Evolutionary conservation across 106 monocot species (phyloP).

Genomic region (Dioscorea alata): DNA sequence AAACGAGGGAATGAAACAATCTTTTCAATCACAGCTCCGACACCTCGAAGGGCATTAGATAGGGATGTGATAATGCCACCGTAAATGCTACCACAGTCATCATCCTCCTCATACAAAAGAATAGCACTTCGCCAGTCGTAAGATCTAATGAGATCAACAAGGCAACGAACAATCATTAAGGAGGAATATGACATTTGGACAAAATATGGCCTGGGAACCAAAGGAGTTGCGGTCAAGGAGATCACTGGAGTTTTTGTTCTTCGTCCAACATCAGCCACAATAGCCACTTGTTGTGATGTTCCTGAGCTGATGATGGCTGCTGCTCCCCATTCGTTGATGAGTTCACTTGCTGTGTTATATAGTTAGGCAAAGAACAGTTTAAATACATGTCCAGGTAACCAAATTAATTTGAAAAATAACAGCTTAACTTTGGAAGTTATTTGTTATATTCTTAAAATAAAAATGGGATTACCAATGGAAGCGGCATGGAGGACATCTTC

Average conservation of each 20-base stretch:
- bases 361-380: background rate
- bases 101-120: too few relatives aligned
- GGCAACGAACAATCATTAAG: background rate
- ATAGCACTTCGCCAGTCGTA: background rate
- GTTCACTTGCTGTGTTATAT: background rate
- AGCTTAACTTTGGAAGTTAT: background rate
- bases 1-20: background rate
- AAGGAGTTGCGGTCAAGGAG: background rate
- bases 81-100: too few relatives aligned
- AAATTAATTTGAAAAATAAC: background rate
- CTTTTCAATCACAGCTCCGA: background rate
- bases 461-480: background rate
- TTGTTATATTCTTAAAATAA: too few relatives aligned
- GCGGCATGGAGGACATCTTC: background rate
- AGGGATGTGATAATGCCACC: too few relatives aligned
- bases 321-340: conserved; percentile 2
- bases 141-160: background rate
- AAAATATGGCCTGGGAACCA: background rate
- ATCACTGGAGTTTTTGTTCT: background rate
- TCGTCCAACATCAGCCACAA: background rate
- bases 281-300: background rate
- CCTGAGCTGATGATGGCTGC: background rate
- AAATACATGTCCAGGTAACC: background rate
- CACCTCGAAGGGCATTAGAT: too few relatives aligned
- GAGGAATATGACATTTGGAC: background rate